Conservation (phyloP, 2,329 filamentous ascomycete genomes). For the Cladosporium halotolerans region DNA sequence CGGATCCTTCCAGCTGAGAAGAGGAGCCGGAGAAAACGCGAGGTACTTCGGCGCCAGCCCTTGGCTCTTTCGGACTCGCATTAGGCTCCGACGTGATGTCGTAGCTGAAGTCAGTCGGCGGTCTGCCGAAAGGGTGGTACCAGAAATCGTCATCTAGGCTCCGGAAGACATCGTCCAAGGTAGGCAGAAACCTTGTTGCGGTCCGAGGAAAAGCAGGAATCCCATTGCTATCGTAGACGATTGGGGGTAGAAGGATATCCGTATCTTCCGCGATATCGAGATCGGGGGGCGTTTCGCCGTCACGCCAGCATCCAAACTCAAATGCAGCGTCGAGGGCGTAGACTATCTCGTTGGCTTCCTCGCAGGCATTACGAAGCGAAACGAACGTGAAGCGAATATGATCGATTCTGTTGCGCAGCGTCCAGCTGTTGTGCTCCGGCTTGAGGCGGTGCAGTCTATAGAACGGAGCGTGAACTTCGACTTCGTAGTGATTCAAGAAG, state of each 20-base stretch:
- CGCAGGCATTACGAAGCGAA: not conserved
- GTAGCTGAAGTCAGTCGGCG: not conserved
- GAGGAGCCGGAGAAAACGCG: conserved; percentile 25
- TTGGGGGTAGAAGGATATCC: too few species aligned
- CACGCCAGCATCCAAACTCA: conserved; percentile 5
- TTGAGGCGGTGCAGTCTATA: not conserved
- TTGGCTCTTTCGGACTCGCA: conserved; percentile 11
- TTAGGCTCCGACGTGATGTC: not conserved
- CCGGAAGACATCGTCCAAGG: not conserved
- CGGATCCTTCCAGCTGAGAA: conserved; percentile 18
- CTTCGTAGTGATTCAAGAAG: conserved; percentile 5
- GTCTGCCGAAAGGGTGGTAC: too few species aligned
- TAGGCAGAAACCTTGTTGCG: not conserved
- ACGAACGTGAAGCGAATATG: not conserved
- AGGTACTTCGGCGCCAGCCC: conserved; percentile 14
- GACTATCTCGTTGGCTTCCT: conserved; percentile 10
- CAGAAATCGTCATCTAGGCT: too few species aligned
- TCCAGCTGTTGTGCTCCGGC: conserved; percentile 3
- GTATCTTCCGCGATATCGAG: not conserved
- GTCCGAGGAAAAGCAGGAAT: not conserved
- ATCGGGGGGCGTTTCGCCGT: not conserved
- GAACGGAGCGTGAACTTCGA: conserved; percentile 2
- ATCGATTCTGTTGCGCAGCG: not conserved
- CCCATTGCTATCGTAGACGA: too few species aligned
- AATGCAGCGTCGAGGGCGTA: conserved; percentile 15